Base-by-base conservation (phyloP, 2,329 filamentous ascomycete species). In the Coniochaeta prunicola region DNA sequence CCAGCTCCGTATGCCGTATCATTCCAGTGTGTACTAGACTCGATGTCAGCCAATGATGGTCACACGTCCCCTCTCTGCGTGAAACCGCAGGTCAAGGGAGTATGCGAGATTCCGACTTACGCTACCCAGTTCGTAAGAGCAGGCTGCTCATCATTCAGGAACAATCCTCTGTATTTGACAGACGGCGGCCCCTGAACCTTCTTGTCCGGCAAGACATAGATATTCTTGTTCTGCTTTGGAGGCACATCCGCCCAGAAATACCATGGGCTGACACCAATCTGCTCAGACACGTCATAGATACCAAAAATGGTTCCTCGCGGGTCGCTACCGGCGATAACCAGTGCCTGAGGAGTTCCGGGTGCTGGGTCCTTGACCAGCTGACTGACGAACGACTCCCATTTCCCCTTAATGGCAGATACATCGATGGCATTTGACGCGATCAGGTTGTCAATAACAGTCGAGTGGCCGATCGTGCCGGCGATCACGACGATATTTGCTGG, bases 261-360 rank as follows among this genome's bases (percentile, higher is more conserved):
- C 84, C 85, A 88, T 45, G 85, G 86, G 33, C 83, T 87, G 13
- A 90, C 86, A 28, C 88, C 88, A 59, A 90, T 89, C 68, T 90
- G 86, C 70, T 90, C 86, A 24, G 84, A 88, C 54, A 90, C 70
- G 63, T 87, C 86, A 71, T 91, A 91, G 21, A 89, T 74, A 12
- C 88, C 88, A 65, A 81, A 91, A 58, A 91, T 88, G 2, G 85
- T 82, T 15, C 85, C 86, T 61, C 87, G 77, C 2, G 76, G 70
- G 68, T 90, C 86, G 66, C 82, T 86, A 12, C 85, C 87, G 33
- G 82, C 85, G 68, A 91, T 85, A 1, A 90, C 82, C 19, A 90
- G 74, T 1, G 87, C 87, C 60, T 76, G 76, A 0, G 77, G 66
- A 26, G 83, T 80, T 21, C 81, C 84, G 1, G 79, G 75, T 13